Base-by-base conservation (phyloP, 2,329 filamentous ascomycete species). In the Dendrostoma leiphaemia region DNA sequence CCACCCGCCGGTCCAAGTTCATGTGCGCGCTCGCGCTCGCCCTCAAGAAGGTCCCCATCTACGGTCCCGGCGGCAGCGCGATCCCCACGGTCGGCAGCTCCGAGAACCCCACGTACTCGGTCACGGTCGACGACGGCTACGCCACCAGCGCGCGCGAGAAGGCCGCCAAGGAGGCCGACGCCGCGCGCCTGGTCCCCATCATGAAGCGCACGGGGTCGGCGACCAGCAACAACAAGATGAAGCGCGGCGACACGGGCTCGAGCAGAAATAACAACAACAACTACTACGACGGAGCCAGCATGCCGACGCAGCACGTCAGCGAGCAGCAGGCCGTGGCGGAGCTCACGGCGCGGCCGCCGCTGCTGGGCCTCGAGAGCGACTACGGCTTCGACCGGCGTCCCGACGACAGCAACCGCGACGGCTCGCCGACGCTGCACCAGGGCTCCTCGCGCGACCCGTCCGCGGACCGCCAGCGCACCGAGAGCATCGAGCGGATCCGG, bases 21-120 rank as follows among this genome's bases (percentile, higher is more conserved):
- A 96, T 97, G 85, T 96, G 92, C 67, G 94, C 94, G 1, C 77
- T 99, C 55, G 86, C 94, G 4, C 72, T 91, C 8, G 91, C 93
- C 3, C 75, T 97, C 55, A 89, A 91, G 72, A 91, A 88, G 73
- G 81, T 99, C 17, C 93, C 92, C 9, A 93, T 99, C 65, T 82
- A 90, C 63, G 85, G 77, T 19, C 93, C 93, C 53, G 91, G 88
- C 37, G 91, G 88, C 56, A 89, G 86, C 53, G 75, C 74, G 53
- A 82, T 85, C 53, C 61, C 78, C 34, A 9, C 48, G 12, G 73
- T 86, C 2, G 85, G 85, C 54, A 83, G 81, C 37, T 81, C 89
- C 6, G 83, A 79, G 29, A 94, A 95, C 70, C 92, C 92, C 1
- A 76, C 84, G 6, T 96, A 94, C 75, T 88, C 86, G 17, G 92